These are phyloP conservation scores for Pisolithus orientalis DNA, from an alignment of 768 basidiomycete species.

Conservation along the genomic window DNA sequence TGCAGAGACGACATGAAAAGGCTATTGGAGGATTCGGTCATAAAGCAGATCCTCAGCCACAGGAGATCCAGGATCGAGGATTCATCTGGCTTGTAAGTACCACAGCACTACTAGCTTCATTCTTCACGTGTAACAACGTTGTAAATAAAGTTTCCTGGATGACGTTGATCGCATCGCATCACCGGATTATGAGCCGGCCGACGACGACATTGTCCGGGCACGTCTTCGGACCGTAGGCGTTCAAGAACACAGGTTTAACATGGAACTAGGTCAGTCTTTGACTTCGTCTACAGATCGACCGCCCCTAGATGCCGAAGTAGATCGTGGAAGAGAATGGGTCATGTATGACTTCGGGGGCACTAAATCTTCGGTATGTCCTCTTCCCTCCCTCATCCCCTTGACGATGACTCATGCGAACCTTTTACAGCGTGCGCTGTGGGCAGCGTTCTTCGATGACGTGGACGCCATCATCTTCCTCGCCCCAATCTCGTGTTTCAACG, in stretches of 20 bases:
- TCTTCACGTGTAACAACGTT: not conserved
- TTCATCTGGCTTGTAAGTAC: constrained; percentile 67
- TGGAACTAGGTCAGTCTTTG: constrained; percentile 51
- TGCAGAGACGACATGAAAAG: constrained; percentile 62
- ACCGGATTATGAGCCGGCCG: constrained; percentile 59
- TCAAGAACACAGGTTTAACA: constrained; percentile 63
- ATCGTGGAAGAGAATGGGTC: constrained; percentile 66
- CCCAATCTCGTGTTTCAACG: constrained; percentile 76
- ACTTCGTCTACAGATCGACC: not conserved
- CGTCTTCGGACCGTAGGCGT: constrained; percentile 73
- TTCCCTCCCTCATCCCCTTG: not conserved
- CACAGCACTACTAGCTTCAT: constrained; percentile 4
- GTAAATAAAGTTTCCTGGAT: constrained; percentile 51
- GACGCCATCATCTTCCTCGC: constrained; percentile 79
- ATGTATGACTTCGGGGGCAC: constrained; percentile 81
- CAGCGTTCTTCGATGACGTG: constrained; percentile 76
- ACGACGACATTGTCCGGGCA: constrained; percentile 74
- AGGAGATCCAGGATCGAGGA: constrained; percentile 59
- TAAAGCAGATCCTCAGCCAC: constrained; percentile 53
- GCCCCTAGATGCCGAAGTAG: constrained; percentile 23
- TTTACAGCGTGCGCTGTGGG: constrained; percentile 64
- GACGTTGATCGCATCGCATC: constrained; percentile 62
- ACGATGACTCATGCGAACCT: constrained; percentile 5
- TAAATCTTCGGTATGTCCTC: constrained; percentile 47
- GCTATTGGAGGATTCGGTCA: constrained; percentile 60